Evolutionary conservation across 176 grass and related monocot genomes (phyloP).

Genomic region (Eleusine coracana): DNA sequence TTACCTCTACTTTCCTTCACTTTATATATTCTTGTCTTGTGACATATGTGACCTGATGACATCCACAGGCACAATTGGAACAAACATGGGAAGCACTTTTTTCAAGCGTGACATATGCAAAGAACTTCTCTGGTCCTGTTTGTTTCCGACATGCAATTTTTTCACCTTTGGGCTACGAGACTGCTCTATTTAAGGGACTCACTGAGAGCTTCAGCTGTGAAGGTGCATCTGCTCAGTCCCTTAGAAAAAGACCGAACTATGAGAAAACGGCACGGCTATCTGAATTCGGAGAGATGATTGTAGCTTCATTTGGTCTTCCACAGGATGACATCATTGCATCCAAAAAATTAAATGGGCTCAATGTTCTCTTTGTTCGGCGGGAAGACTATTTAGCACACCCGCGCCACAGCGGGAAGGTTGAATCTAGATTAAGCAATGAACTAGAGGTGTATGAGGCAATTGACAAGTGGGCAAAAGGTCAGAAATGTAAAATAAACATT

Average conservation of each 20-base stretch:
- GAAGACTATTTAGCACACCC: slow-evolving; percentile 97
- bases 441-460: slow-evolving; percentile 69
- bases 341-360: slow-evolving; percentile 52
- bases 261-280: slow-evolving; percentile 84
- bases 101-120: slow-evolving; percentile 77
- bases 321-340: slow-evolving; percentile 44
- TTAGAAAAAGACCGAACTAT: slow-evolving; percentile 49
- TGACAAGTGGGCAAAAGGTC: slow-evolving; percentile 68
- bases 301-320: slow-evolving; percentile 66
- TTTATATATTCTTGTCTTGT: slow-evolving; percentile 31
- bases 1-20: neutral
- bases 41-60: slow-evolving; percentile 43
- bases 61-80: slow-evolving; percentile 80
- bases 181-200: slow-evolving; percentile 94
- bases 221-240: slow-evolving; percentile 57
- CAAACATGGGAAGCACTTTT: slow-evolving; percentile 95
- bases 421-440: slow-evolving; percentile 91
- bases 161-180: slow-evolving; percentile 97
- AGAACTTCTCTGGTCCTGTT: slow-evolving; percentile 86
- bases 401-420: slow-evolving; percentile 83
- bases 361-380: slow-evolving; percentile 90
- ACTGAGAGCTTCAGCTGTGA: slow-evolving; percentile 67
- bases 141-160: slow-evolving; percentile 88
- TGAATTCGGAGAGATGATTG: slow-evolving; percentile 94
- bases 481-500: slow-evolving; percentile 81